phyloP scores from a whole-genome alignment of 495 filamentous ascomycete genomes.

The Lasiosphaeria hispida region DNA sequence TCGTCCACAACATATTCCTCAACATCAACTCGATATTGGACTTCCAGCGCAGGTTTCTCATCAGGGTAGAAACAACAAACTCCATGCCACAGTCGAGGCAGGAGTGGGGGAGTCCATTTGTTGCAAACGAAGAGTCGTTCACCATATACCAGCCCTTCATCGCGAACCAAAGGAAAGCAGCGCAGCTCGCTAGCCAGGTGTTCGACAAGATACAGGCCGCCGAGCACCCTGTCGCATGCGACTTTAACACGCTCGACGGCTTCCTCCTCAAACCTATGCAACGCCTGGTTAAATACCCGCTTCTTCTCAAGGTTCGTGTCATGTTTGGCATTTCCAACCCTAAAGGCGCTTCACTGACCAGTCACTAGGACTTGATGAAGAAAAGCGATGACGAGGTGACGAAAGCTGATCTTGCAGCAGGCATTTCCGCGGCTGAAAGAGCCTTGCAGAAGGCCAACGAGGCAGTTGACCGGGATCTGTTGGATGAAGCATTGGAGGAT shows the following conservation, averaged over 20 bases:
- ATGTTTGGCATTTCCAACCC: neutral
- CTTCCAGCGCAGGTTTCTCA: constrained; percentile 91
- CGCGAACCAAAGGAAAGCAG: constrained; percentile 79
- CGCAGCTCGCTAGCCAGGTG: constrained; percentile 56
- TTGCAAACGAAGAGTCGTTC: constrained; percentile 72
- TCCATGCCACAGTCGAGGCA: constrained; percentile 72
- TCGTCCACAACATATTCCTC: constrained; percentile 90
- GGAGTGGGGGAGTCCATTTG: constrained; percentile 88
- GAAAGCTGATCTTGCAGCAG: constrained; percentile 65
- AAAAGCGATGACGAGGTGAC: constrained; percentile 69
- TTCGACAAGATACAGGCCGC: constrained; percentile 59
- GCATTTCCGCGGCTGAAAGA: constrained; percentile 71
- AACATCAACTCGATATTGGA: constrained; percentile 93
- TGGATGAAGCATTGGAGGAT: constrained; percentile 75
- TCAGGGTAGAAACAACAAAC: constrained; percentile 93
- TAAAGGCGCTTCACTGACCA: constrained; percentile 9
- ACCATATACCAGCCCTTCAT: constrained; percentile 91
- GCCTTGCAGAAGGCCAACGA: constrained; percentile 82
- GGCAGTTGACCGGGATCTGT: constrained; percentile 81
- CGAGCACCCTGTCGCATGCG: constrained; percentile 54
- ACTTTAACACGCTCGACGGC: constrained; percentile 69
- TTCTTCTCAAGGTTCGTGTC: constrained; percentile 73
- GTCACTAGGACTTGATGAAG: constrained; percentile 75
- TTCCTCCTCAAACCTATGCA: constrained; percentile 98
- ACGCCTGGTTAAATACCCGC: constrained; percentile 87